Evolutionary conservation across 768 basidiomycete genomes (phyloP), one percentile per base, ranked within the genome.

Genomic region (Podaxis pistillaris): DNA sequence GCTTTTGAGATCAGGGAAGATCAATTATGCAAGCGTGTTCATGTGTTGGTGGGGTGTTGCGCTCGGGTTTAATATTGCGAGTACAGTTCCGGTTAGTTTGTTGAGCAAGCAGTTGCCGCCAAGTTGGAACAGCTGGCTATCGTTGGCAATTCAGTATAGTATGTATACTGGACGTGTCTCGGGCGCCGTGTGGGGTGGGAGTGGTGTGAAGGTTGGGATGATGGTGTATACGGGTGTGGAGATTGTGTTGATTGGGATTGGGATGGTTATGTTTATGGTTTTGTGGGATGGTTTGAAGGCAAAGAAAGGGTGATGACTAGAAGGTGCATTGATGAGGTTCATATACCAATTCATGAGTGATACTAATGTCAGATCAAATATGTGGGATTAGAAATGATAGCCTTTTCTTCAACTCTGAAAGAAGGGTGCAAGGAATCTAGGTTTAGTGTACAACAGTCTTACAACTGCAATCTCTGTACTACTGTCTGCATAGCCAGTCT

Each of bases 21-120:
- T 85, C 17, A 76, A 73, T 38, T 86, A 84, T 62, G 81, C 75
- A 4, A 79, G 78, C 15, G 66, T 88, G 41, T 78, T 77, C 56
- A 68, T 79, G 3, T 79, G 78, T 65, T 82, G 86, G 85, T 81
- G 81, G 75, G 77, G 81, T 49, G 75, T 88, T 19, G 87, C 89
- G 26, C 77, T 89, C 2, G 88, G 89, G 1, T 90, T 90, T 76
- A 89, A 90, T 70, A 75, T 89, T 9, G 82, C 86, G 24, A 87
- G 81, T 64, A 89, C 86, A 1, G 83, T 85, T 58, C 89, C 89
- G 30, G 74, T 89, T 63, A 86, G 85, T 62, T 70, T 88, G 61
- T 72, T 90, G 24, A 86, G 84, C 64, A 90, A 90, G 71, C 88
- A 87, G 70, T 77, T 90, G 38, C 87, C 89, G 2, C 77, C 79